Conservation (phyloP, 305 asterid species). For the Fraxinus angustifolia region DNA sequence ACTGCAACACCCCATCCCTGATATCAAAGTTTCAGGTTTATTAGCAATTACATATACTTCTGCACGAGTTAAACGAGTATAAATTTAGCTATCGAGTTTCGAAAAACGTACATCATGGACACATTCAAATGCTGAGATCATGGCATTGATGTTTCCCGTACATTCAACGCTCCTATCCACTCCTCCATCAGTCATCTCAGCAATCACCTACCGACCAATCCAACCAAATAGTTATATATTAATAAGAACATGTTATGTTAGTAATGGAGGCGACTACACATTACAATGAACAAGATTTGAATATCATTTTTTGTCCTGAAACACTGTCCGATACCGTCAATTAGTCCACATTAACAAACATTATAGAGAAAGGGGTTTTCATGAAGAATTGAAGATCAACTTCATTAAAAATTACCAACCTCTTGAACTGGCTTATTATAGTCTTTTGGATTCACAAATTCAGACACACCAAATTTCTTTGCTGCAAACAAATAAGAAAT, state of each 20-base stretch:
- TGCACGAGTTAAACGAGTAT: not conserved
- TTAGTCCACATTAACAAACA: not conserved
- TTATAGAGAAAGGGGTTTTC: not conserved
- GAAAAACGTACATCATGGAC: constrained; percentile 44
- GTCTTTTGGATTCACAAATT: constrained; percentile 76
- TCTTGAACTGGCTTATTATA: constrained; percentile 66
- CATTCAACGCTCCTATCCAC: constrained; percentile 55
- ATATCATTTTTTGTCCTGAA: not conserved
- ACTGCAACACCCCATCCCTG: constrained; percentile 70
- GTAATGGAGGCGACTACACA: not conserved
- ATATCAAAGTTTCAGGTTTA: not conserved
- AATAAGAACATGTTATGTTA: not conserved
- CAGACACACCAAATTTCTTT: constrained; percentile 68
- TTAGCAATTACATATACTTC: not conserved
- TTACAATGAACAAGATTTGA: not conserved
- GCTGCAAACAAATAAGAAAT: constrained; percentile 37
- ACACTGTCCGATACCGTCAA: not conserved
- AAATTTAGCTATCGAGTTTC: not conserved
- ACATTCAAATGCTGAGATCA: constrained; percentile 65
- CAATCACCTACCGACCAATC: constrained; percentile 35
- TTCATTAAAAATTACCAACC: constrained; percentile 29
- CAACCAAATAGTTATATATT: not conserved
- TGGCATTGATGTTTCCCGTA: constrained; percentile 49
- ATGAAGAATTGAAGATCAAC: not conserved
- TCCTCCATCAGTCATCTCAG: constrained; percentile 56